phyloP scores from a whole-genome alignment of 345 rosid species.

The Camelina laxa region DNA sequence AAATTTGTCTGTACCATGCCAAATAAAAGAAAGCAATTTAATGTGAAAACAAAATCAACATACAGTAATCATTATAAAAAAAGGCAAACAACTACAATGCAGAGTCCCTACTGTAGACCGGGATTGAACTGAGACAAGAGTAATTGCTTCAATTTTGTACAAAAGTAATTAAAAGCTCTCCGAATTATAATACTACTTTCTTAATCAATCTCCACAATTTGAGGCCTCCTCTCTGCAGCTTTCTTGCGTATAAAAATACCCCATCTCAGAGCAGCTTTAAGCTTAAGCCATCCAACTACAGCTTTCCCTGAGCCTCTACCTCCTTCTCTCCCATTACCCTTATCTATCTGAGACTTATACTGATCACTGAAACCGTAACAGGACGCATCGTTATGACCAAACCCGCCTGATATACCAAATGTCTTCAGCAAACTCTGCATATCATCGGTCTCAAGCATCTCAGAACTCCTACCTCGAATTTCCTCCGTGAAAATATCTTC shows the following conservation, averaged over 20 bases:
- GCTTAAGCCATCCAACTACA: constrained; percentile 90
- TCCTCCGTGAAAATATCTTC: constrained; percentile 72
- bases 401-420: constrained; percentile 51
- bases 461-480: constrained; percentile 69
- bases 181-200: neutral
- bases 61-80: neutral
- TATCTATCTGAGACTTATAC: constrained; percentile 54
- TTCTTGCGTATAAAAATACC: constrained; percentile 84
- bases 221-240: constrained; percentile 35
- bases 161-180: neutral
- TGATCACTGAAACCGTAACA: constrained; percentile 56
- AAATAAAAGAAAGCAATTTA: no score
- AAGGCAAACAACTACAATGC: neutral
- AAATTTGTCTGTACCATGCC: no score
- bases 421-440: constrained; percentile 81
- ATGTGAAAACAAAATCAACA: neutral
- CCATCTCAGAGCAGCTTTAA: constrained; percentile 86
- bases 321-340: constrained; percentile 40
- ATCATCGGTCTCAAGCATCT: constrained; percentile 81
- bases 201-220: constrained; percentile 40
- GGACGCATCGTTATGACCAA: constrained; percentile 52
- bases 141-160: no score
- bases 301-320: constrained; percentile 79
- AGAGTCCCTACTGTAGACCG: neutral
- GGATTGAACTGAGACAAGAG: neutral